Evolutionary conservation across 2,329 filamentous ascomycete genomes (phyloP), one percentile per base, ranked within the genome.

Genomic region (Sphaerulina populicola): DNA sequence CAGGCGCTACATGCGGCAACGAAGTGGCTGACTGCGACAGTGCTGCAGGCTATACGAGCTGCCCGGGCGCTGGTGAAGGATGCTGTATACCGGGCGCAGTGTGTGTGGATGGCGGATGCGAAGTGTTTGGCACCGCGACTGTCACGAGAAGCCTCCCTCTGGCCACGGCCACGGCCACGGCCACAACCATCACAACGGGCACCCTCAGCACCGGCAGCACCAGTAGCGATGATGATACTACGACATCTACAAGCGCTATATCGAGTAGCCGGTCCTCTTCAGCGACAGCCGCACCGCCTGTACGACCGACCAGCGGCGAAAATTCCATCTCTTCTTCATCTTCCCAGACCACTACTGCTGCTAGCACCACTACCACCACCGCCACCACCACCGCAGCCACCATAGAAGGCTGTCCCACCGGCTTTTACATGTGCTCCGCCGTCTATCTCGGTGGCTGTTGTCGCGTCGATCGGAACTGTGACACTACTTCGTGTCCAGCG

Each of bases 391-490:
- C 73, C 10, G 65, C 72, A 60, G 30, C 63, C 54, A 41, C 31
- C 47, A 57, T 46, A 31, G 62, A 67, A 7, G 63, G 77, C 60
- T 97, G 91, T 61, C 91, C 91, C 0, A 90, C 84, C 0, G 90
- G 90, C 2, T 97, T 90, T 74, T 97, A 97, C 68, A 84, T 88
- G 45, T 97, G 91, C 69, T 80, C 83, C 2, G 91, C 91, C 1
- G 82, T 82, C 53, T 88, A 90, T 53, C 73, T 78, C 1, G 88
- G 86, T 11, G 88, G 88, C 15, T 97, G 91, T 72, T 97, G 91
- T 71, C 85, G 86, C 51, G 89, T 88, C 0, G 90, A 88, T 1
- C 81, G 90, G 15, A 79, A 94, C 70, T 97, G 91, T 70, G 80
- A 85, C 53, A 85, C 82, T 0, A 86, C 85, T 0, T 86, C 84